Percentiles rank a stretch among this genome's conserved stretches.
Conservation (phyloP, 2,329 filamentous ascomycete species). For the Ophiognomonia clavigignenti-juglandacearum region DNA sequence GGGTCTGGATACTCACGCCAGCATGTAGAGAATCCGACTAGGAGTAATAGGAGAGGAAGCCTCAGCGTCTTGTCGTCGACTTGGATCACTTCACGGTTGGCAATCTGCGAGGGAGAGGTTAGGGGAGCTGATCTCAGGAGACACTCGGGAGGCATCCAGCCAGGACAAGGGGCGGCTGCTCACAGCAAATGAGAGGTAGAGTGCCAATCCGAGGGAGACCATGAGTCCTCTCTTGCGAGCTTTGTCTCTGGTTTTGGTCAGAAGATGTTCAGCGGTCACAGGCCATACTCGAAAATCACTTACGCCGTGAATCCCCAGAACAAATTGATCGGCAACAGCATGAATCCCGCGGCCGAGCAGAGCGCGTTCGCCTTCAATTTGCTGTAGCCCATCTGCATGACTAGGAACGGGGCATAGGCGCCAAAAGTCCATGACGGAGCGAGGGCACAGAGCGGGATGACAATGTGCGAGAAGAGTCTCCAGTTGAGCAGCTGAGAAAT, state of each 20-base stretch:
- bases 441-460: constrained; percentile 46
- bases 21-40: constrained; percentile 7
- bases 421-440: constrained; percentile 42
- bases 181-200: constrained; percentile 5
- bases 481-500: constrained; percentile 38
- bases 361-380: constrained; percentile 43
- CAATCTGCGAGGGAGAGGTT: not conserved
- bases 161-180: not conserved
- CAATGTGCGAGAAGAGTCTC: constrained; percentile 46
- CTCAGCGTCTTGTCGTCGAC: not conserved
- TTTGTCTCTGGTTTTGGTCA: constrained; percentile 1
- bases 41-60: not conserved
- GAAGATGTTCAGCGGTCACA: not conserved
- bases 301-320: constrained; percentile 6
- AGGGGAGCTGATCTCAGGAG: not conserved
- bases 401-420: constrained; percentile 50
- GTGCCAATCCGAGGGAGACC: constrained; percentile 1
- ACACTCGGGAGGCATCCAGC: too few relatives aligned
- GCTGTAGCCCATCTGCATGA: constrained; percentile 47
- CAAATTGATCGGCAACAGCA: constrained; percentile 5
- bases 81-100: constrained; percentile 1
- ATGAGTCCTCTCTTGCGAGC: constrained; percentile 1
- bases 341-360: constrained; percentile 7
- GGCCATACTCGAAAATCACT: not conserved
- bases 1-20: not conserved